Base-by-base conservation (phyloP, 1,139 yeast genomes). In the Magnusiomyces sp. region DNA sequence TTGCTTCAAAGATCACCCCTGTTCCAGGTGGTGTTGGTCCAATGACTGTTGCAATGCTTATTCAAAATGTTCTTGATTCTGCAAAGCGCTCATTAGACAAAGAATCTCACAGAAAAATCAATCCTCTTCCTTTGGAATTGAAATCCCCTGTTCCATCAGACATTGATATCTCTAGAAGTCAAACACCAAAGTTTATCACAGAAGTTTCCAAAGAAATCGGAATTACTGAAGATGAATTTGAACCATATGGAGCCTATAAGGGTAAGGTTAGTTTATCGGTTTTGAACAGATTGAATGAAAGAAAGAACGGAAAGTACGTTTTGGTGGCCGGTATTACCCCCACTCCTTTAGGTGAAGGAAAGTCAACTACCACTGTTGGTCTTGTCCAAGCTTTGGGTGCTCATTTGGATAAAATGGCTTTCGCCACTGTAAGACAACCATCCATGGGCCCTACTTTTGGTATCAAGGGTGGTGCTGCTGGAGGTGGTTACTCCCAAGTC, bases 21-120 rank as follows among this genome's bases (percentile, higher is more conserved):
- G 99, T 92, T 52, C 99, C 98, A 47, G 99, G 99, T 64, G 98
- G 98, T 58, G 98, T 92, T 54, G 98, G 98, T 49, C 99, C 98
- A 61, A 92, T 92, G 97, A 92, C 99, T 11, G 97, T 92, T 48
- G 97, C 97, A 47, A 87, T 89, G 85, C 77, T 92, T 53, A 79
- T 90, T 67, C 85, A 85, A 63, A 92, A 92, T 65, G 96, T 90
- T 33, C 77, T 86, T 41, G 71, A 76, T 54, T 88, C 97, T 44
- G 97, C 97, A 39, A 79, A 84, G 60, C 67, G 74, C 50, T 59
- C 59, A 52, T 65, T 65, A 53, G 66, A 56, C 41, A 53, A 57
- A 40, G 64, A 66, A 41, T 58, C 62, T 27, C 59, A 62, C 46
- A 62, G 68, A 39, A 61, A 59, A 43, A 59, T 71, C 49, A 56